Evolutionary conservation across 2,329 filamentous ascomycete genomes (phyloP), one percentile per base, ranked within the genome.

Genomic region (Colletotrichum sp.): DNA sequence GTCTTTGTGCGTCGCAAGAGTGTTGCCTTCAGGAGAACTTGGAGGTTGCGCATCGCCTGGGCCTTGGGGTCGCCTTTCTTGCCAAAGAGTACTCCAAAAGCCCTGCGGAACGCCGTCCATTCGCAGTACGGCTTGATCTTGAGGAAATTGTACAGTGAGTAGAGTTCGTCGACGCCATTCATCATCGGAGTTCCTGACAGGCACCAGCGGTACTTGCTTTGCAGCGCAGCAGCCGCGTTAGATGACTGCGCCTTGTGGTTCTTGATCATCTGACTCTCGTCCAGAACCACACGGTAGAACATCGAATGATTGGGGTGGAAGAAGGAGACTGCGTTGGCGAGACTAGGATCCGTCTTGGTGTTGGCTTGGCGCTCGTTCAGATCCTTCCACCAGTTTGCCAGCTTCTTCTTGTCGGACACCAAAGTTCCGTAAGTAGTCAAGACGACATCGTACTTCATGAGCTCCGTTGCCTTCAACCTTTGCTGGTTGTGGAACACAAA

Each of bases 151-250:
- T 98, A 88, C 24, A 98, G 86, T 1, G 95, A 94, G 80, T 91
- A 96, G 5, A 98, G 87, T 80, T 98, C 96, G 28, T 91, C 88
- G 4, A 96, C 92, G 15, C 90, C 92, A 80, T 98, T 98, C 94
- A 97, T 97, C 94, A 96, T 96, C 0, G 95, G 95, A 0, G 95
- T 97, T 30, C 95, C 95, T 5, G 93, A 95, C 83, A 96, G 90
- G 81, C 93, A 95, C 86, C 95, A 93, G 64, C 95, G 89, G 81
- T 94, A 91, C 44, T 86, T 87, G 16, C 93, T 87, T 76, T 90
- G 85, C 18, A 97, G 26, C 26, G 65, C 39, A 83, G 13, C 85
- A 82, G 78, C 87, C 90, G 34, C 91, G 18, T 36, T 18, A 9
- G 76, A 91, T 6, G 91, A 94, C 77, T 89, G 88, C 2, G 93